phyloP scores from a whole-genome alignment of 2,329 filamentous ascomycete species.

The Trichophyton schoenleinii region DNA sequence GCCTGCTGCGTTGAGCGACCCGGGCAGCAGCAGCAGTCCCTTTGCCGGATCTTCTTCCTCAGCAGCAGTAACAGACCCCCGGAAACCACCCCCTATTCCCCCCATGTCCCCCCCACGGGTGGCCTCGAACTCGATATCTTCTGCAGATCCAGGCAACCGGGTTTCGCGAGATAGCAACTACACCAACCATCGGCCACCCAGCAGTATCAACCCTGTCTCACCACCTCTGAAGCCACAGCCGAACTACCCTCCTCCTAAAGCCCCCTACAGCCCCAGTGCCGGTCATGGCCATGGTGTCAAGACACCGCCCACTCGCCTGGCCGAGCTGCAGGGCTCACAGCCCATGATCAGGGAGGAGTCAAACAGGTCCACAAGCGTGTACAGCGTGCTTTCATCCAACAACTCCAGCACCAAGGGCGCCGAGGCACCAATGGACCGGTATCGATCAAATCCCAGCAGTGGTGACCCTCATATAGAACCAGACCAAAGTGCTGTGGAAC shows the following conservation, averaged over 20 bases:
- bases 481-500: neutral
- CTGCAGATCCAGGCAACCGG: neutral
- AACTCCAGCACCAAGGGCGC: neutral
- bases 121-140: neutral
- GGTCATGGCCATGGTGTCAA: neutral
- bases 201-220: neutral
- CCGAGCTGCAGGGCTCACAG: neutral
- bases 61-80: neutral
- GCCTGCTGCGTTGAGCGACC: too few relatives aligned
- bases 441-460: neutral
- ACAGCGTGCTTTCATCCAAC: conserved; percentile 2
- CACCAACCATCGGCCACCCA: neutral
- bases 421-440: neutral
- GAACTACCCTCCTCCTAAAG: neutral
- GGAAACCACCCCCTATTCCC: neutral
- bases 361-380: neutral
- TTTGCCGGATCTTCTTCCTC: neutral
- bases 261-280: neutral
- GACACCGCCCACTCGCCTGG: neutral
- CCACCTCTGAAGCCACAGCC: neutral
- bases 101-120: neutral
- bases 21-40: neutral
- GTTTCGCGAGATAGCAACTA: neutral
- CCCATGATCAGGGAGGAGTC: neutral
- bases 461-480: neutral